Evolutionary conservation across 257 asterid species (phyloP).

Genomic region (Solanum pennellii): DNA sequence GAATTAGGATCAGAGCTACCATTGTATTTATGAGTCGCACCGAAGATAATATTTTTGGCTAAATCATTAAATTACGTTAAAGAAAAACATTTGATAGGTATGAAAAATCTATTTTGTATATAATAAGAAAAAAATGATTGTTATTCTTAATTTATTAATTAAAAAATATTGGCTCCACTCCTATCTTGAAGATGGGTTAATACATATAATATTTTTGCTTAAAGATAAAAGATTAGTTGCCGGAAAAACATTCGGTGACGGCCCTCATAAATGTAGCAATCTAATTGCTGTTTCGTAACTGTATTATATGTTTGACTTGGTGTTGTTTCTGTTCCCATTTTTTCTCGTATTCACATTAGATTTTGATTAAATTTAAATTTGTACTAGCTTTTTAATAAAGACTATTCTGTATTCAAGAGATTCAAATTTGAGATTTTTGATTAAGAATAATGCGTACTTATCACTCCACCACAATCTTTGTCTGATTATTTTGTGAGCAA

Average conservation of each 20-base stretch:
- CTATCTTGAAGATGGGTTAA: not conserved
- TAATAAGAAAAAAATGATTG: not conserved
- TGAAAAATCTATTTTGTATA: not conserved
- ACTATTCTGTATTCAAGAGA: accelerated
- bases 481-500: not conserved
- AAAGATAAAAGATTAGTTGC: not conserved
- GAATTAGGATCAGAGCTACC: not conserved
- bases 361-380: too few species aligned
- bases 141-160: not conserved
- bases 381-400: accelerated
- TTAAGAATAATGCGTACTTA: too few species aligned
- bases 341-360: too few species aligned
- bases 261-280: not conserved
- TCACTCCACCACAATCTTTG: not conserved
- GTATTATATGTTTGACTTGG: not conserved
- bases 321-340: not conserved
- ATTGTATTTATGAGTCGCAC: not conserved
- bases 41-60: not conserved
- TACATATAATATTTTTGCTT: not conserved
- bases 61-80: not conserved
- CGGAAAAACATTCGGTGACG: not conserved
- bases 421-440: too few species aligned
- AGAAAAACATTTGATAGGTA: not conserved
- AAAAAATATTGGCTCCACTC: not conserved
- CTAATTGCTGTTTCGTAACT: not conserved